These are phyloP conservation scores for Paecilomyces sp. DNA, from an alignment of 2,329 filamentous ascomycete species.

Conservation along the genomic window DNA sequence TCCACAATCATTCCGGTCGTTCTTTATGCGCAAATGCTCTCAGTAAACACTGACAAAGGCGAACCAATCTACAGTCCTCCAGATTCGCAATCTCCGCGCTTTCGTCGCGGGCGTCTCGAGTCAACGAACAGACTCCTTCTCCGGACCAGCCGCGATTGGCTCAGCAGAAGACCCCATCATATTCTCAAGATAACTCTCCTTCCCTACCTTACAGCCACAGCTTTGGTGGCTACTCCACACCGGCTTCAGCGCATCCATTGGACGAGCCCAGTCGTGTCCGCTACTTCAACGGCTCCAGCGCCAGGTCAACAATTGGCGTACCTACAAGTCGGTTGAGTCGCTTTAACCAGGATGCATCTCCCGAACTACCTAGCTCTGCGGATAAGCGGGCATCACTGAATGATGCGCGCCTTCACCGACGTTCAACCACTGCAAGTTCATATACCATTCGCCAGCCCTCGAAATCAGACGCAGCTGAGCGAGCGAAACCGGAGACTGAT, in stretches of 20 bases:
- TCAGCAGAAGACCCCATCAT: constrained; percentile 27
- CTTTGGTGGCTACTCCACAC: constrained; percentile 14
- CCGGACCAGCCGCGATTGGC: constrained; percentile 26
- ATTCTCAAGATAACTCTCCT: constrained; percentile 25
- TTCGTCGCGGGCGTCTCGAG: constrained; percentile 24
- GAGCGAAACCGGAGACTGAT: constrained; percentile 24
- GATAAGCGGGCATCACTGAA: constrained; percentile 22
- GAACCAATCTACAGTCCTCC: constrained; percentile 17
- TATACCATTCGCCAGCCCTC: constrained; percentile 27
- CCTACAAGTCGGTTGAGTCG: constrained; percentile 30
- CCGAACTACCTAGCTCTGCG: constrained; percentile 15
- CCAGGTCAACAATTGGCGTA: constrained; percentile 29
- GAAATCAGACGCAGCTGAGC: constrained; percentile 27
- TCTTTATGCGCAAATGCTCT: neutral
- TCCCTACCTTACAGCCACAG: constrained; percentile 18
- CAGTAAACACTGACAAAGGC: constrained; percentile 11
- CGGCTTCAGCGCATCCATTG: constrained; percentile 30
- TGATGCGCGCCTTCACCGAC: constrained; percentile 24
- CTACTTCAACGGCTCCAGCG: constrained; percentile 23
- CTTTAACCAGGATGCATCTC: constrained; percentile 26
- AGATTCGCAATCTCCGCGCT: constrained; percentile 30
- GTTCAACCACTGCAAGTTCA: constrained; percentile 29
- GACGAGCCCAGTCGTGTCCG: constrained; percentile 29
- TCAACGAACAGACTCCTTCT: constrained; percentile 28
- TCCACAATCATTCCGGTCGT: neutral